A percentile compares a stretch with the other conserved stretches of the same genome.
Evolutionary conservation across 2,329 filamentous ascomycete species (phyloP).

Genomic region (Apiospora aurea): DNA sequence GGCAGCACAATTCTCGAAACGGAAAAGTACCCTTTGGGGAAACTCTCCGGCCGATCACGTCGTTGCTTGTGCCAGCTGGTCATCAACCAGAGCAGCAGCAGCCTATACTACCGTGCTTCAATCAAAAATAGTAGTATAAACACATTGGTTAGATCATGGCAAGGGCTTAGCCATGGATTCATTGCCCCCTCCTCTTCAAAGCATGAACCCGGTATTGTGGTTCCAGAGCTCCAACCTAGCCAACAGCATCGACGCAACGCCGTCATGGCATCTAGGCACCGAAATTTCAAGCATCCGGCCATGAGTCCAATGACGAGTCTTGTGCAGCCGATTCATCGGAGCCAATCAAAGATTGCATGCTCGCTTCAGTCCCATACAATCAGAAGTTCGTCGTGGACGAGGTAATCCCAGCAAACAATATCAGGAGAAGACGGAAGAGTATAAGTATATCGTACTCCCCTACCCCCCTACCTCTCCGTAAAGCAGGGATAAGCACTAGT

Average conservation of each 20-base stretch:
- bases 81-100: neutral
- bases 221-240: neutral
- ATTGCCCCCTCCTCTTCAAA: neutral
- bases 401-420: neutral
- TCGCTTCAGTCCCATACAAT: neutral
- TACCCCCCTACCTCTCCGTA: neutral
- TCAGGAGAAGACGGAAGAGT: neutral
- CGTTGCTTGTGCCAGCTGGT: neutral
- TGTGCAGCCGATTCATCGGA: neutral
- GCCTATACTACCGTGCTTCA: neutral
- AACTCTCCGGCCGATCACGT: neutral
- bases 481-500: too few species aligned
- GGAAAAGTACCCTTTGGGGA: neutral
- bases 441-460: neutral
- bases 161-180: neutral
- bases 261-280: conserved; percentile 20
- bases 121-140: neutral
- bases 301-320: neutral
- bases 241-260: neutral
- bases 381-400: neutral
- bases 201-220: neutral
- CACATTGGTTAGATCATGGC: neutral
- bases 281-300: neutral
- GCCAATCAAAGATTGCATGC: neutral
- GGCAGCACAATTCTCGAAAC: conserved; percentile 5